Percentiles rank a stretch among this genome's conserved stretches.
These are phyloP conservation scores for Ocimum tenuiflorum DNA, from an alignment of 257 asterid genomes.

Conservation along the genomic window DNA sequence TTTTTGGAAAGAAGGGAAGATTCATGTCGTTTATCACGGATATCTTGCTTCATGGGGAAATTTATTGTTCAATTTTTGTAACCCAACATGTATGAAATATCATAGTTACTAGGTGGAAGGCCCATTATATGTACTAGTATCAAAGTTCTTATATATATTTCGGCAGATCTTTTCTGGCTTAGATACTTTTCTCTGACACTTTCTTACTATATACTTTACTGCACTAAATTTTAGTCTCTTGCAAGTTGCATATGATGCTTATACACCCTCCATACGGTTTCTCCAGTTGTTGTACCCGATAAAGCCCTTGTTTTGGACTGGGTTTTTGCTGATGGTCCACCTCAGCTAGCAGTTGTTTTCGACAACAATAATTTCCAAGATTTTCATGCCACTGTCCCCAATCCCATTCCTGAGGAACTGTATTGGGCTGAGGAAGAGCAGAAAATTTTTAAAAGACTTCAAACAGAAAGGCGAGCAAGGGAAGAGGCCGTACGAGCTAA, in stretches of 20 bases:
- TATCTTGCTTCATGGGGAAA: background rate
- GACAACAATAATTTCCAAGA: conserved; percentile 70
- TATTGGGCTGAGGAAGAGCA: conserved; percentile 84
- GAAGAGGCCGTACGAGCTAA: conserved; percentile 70
- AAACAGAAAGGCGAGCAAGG: conserved; percentile 59
- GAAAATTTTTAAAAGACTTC: conserved; percentile 48
- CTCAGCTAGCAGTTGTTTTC: conserved; percentile 52
- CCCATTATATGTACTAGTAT: background rate
- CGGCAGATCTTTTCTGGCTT: background rate
- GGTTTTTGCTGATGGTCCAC: conserved; percentile 97
- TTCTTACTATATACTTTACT: background rate
- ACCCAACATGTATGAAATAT: background rate
- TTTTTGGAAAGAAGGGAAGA: conserved; percentile 5
- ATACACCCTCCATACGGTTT: conserved; percentile 24
- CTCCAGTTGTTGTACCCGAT: conserved; percentile 75
- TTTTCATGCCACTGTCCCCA: conserved; percentile 76
- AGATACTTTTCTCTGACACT: background rate
- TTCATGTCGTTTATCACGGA: background rate
- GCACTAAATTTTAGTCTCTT: conserved; percentile 9
- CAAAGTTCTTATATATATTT: background rate
- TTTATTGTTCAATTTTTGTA: background rate
- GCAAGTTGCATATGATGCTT: conserved; percentile 16
- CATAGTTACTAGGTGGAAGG: background rate
- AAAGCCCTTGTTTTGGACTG: conserved; percentile 77
- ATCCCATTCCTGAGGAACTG: conserved; percentile 41